Evolutionary conservation across 2,329 filamentous ascomycete species (phyloP).

Genomic region (Penicillium sp.): DNA sequence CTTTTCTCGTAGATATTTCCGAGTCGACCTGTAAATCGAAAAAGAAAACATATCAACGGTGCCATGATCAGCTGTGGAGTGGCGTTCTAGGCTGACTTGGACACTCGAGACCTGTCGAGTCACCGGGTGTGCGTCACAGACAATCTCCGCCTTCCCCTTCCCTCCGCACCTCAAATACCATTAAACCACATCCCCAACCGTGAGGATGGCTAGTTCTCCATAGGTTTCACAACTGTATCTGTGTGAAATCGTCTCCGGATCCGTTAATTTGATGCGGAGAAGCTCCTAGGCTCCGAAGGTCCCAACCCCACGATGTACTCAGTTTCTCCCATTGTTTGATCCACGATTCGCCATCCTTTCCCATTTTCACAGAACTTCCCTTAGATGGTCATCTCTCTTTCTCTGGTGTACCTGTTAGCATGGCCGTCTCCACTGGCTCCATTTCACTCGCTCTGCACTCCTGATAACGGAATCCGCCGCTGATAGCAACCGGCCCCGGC

Average conservation of each 20-base stretch:
- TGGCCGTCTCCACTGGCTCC: constrained; percentile 36
- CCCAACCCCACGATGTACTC: constrained; percentile 28
- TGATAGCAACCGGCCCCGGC: constrained; percentile 16
- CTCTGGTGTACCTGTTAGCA: constrained; percentile 36
- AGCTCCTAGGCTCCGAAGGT: constrained; percentile 34
- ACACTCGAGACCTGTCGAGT: constrained; percentile 35
- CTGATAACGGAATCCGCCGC: constrained; percentile 31
- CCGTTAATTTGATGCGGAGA: constrained; percentile 39
- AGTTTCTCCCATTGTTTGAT: constrained; percentile 16
- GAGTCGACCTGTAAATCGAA: background rate
- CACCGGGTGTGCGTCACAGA: constrained; percentile 47
- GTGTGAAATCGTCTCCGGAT: constrained; percentile 26
- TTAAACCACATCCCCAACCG: constrained; percentile 3
- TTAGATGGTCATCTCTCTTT: background rate
- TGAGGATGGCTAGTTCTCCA: constrained; percentile 23
- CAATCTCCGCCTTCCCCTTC: constrained; percentile 19
- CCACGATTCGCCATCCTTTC: constrained; percentile 14
- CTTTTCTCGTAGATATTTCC: constrained; percentile 1
- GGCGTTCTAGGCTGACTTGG: constrained; percentile 29
- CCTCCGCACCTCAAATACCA: constrained; percentile 12
- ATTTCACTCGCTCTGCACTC: constrained; percentile 34
- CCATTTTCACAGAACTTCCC: constrained; percentile 3
- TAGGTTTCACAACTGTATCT: constrained; percentile 27
- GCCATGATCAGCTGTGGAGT: constrained; percentile 12
- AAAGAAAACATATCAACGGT: background rate